Base-by-base conservation (phyloP, 352 stramenopile species). In the Pythium oligandrum region DNA sequence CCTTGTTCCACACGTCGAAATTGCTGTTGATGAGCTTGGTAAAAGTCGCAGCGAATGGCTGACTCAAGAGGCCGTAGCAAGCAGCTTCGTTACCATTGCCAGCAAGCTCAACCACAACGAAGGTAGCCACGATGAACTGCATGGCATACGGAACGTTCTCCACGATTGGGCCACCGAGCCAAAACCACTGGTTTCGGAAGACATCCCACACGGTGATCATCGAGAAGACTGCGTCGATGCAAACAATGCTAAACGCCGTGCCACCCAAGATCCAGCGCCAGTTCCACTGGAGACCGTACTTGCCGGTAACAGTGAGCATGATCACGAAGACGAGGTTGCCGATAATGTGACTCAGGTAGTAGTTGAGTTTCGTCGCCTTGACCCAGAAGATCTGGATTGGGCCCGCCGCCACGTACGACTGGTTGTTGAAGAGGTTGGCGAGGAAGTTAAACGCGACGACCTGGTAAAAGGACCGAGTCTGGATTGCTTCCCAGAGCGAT, bases 91-190 rank as follows among this genome's bases (percentile, higher is more conserved):
- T 64, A 31, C 67, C 67, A 3, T 61, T 12, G 12, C 57, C 64
- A 4, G 64, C 59, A 2, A 75, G 49, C 50, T 75, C 66, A 7
- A 74, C 62, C 38, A 66, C 58, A 32, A 64, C 59, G 52, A 59
- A 73, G 9, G 65, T 73, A 3, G 65, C 58, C 9, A 70, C 52
- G 42, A 73, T 70, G 53, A 70, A 73, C 48, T 57, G 48, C 30
- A 69, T 45, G 4, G 47, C 53, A 30, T 34, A 36, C 7, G 65
- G 65, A 26, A 73, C 53, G 10, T 66, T 53, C 51, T 73, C 61
- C 35, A 68, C 65, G 61, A 64, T 64, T 1, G 57, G 57, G 50
- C 58, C 50, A 44, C 57, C 57, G 33, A 64, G 57, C 57, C 57
- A 64, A 51, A 64, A 64, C 57, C 57, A 64, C 46, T 64, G 57